These are phyloP conservation scores for Salix viminalis DNA, from an alignment of 345 rosid genomes.

Conservation along the genomic window DNA sequence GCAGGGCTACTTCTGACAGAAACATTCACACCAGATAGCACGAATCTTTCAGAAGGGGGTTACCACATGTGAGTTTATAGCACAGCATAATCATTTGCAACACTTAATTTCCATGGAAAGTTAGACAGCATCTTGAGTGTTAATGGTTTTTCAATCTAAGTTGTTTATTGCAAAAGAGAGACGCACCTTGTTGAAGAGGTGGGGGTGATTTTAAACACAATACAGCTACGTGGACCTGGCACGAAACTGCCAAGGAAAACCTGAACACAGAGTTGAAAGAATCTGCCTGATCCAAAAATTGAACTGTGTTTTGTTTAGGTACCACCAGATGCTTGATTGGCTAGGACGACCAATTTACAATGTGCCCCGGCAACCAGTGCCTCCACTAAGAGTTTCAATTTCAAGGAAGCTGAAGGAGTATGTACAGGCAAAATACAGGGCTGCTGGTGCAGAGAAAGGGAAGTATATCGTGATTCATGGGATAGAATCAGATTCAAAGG, in stretches of 20 bases:
- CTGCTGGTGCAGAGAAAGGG: constrained; percentile 69
- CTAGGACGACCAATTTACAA: constrained; percentile 71
- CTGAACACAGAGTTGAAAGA: too few species aligned
- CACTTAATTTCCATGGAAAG: too few species aligned
- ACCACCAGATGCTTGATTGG: constrained; percentile 79
- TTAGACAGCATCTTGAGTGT: too few species aligned
- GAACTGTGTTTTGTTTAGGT: constrained; percentile 46
- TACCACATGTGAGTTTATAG: constrained; percentile 58
- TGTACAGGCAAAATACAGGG: constrained; percentile 63
- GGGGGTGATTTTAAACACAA: too few species aligned
- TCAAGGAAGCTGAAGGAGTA: constrained; percentile 75
- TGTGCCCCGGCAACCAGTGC: constrained; percentile 67
- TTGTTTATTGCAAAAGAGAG: too few species aligned
- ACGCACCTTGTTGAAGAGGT: too few species aligned
- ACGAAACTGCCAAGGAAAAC: too few species aligned
- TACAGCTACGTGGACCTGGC: too few species aligned
- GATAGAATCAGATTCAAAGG: constrained; percentile 88
- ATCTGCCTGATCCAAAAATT: background rate
- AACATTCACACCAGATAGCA: constrained; percentile 58
- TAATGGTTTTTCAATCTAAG: too few species aligned
- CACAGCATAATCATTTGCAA: background rate
- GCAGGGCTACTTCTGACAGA: constrained; percentile 77
- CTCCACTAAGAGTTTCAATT: constrained; percentile 66
- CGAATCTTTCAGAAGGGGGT: constrained; percentile 74
- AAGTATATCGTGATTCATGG: constrained; percentile 87